Evolutionary conservation across 768 basidiomycete species (phyloP), one percentile per base, ranked within the genome.

Genomic region (Tulasnella sp.): DNA sequence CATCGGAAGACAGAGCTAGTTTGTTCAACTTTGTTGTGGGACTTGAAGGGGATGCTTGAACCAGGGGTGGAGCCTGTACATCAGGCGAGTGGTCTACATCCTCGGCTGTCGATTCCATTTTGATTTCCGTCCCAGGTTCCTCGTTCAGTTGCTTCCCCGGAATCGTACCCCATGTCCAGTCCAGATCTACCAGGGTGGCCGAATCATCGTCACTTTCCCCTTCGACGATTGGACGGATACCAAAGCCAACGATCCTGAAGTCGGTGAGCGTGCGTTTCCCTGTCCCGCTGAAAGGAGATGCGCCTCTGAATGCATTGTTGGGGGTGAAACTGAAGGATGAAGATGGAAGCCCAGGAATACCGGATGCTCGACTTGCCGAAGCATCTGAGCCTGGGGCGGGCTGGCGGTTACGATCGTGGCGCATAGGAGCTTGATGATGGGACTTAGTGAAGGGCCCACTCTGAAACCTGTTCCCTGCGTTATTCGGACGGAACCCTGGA

Each of bases 251-350:
- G 85, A 99, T 96, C 87, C 97, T 95, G 91, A 99, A 99, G 87
- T 99, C 97, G 50, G 96, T 98, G 83, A 99, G 92, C 42, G 97
- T 98, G 84, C 95, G 91, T 84, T 93, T 91, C 85, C 93, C 93
- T 86, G 80, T 78, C 85, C 73, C 83, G 82, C 42, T 85, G 84
- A 41, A 82, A 80, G 48, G 80, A 81, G 60, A 77, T 81, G 54
- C 81, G 83, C 76, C 84, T 78, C 48, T 82, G 83, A 58, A 60
- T 50, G 40, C 75, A 77, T 48, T 80, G 81, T 73, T 78, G 40
- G 42, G 74, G 42, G 75, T 64, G 75, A 77, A 80, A n/a, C 77
- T 80, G 75, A 80, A 80, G 5, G 80, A 76, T 24, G 80, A 80
- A 18, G 58, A 42, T 31, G 80, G 75, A 18, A 80, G 58, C 11